Conservation (phyloP, 176 grass and related monocot genomes). For the Puccinellia tenuiflora region DNA sequence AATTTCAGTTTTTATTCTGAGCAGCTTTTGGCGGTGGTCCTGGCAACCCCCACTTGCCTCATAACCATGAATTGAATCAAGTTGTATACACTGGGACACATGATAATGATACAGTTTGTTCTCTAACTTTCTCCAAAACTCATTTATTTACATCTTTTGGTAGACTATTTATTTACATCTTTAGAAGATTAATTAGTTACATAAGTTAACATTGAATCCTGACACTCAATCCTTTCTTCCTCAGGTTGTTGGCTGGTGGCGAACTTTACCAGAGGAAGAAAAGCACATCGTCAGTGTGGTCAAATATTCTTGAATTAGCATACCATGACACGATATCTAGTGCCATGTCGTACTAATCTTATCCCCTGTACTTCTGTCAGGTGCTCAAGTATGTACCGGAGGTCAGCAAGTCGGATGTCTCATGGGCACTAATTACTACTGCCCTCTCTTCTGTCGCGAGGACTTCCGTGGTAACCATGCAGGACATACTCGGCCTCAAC, state of each 20-base stretch:
- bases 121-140: background rate
- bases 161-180: background rate
- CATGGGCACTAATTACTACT: conserved; percentile 55
- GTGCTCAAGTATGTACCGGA: conserved; percentile 58
- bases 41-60: conserved; percentile 80
- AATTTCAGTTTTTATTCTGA: background rate
- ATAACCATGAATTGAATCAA: conserved; percentile 96
- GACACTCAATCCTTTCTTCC: background rate
- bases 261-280: conserved; percentile 56
- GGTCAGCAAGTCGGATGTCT: conserved; percentile 36
- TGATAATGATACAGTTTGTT: conserved; percentile 90
- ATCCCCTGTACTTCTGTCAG: conserved; percentile 33
- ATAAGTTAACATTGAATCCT: no score
- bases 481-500: conserved; percentile 72
- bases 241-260: conserved; percentile 86
- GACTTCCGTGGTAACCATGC: conserved; percentile 71
- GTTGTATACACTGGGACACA: conserved; percentile 98
- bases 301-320: background rate
- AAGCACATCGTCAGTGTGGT: conserved; percentile 52
- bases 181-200: background rate
- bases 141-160: background rate
- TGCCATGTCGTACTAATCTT: background rate
- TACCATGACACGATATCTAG: background rate
- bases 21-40: conserved; percentile 78
- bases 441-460: conserved; percentile 74